Conservation (phyloP, 495 filamentous ascomycete genomes). For the Rhypophila decipiens region DNA sequence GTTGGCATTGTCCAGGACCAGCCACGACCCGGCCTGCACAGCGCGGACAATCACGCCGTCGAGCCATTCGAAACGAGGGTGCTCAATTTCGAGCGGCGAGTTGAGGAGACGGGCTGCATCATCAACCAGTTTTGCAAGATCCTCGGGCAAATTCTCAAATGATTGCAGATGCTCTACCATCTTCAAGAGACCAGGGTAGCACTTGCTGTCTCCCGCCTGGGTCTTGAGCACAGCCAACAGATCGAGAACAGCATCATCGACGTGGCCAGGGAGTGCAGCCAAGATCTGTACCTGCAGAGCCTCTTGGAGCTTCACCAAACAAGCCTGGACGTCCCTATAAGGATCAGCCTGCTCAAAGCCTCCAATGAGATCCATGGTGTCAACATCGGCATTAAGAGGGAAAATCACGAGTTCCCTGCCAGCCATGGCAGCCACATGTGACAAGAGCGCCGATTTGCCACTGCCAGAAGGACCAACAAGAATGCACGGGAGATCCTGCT, state of each 20-base stretch:
- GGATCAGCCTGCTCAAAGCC: slow-evolving; percentile 93
- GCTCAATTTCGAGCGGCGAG: slow-evolving; percentile 44
- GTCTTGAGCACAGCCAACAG: slow-evolving; percentile 33
- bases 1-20: slow-evolving; percentile 95
- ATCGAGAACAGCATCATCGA: slow-evolving; percentile 37
- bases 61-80: slow-evolving; percentile 89
- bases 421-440: slow-evolving; percentile 67
- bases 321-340: slow-evolving; percentile 54
- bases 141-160: slow-evolving; percentile 18
- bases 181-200: slow-evolving; percentile 23
- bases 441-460: slow-evolving; percentile 76
- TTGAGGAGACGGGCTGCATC: slow-evolving; percentile 32
- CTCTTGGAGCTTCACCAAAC: slow-evolving; percentile 46
- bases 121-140: slow-evolving; percentile 22
- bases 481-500: slow-evolving; percentile 82
- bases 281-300: slow-evolving; percentile 52
- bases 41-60: slow-evolving; percentile 88
- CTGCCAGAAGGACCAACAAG: slow-evolving; percentile 78
- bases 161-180: slow-evolving; percentile 23
- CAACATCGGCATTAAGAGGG: slow-evolving; percentile 83
- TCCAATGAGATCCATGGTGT: slow-evolving; percentile 94
- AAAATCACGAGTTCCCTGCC: slow-evolving; percentile 72
- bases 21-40: slow-evolving; percentile 79
- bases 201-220: slow-evolving; percentile 20
- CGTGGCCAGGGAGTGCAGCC: slow-evolving; percentile 34